Conservation (phyloP, 2,329 filamentous ascomycete genomes). For the Cytospora leucostoma region DNA sequence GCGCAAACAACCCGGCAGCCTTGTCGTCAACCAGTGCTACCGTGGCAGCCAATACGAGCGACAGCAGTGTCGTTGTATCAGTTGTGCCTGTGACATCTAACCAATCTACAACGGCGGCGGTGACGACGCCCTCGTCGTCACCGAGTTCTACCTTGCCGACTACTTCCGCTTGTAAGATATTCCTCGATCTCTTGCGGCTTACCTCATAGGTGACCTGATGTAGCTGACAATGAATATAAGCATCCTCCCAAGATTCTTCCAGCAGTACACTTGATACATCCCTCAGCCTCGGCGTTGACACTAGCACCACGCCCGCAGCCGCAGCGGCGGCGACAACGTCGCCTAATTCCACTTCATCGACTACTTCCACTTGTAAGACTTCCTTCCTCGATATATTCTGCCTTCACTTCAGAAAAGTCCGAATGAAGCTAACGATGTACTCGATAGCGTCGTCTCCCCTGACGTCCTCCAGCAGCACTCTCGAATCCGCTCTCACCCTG, state of each 20-base stretch:
- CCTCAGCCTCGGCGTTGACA: too few species aligned
- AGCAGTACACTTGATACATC: too few species aligned
- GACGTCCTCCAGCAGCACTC: conserved; percentile 25
- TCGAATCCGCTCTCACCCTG: conserved; percentile 35
- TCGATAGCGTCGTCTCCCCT: not conserved
- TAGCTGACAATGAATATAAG: not conserved
- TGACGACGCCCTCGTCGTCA: conserved; percentile 7
- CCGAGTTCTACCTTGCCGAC: not conserved
- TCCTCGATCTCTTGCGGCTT: not conserved
- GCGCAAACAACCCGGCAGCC: conserved; percentile 26
- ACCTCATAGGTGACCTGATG: not conserved
- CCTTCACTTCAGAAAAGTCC: not conserved
- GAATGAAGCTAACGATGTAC: not conserved
- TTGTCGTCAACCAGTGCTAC: conserved; percentile 21
- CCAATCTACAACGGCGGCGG: not conserved
- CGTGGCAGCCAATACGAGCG: conserved; percentile 4
- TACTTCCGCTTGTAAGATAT: not conserved
- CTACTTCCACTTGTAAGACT: not conserved
- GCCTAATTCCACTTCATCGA: not conserved
- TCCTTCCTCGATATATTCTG: not conserved
- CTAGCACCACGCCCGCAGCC: too few species aligned
- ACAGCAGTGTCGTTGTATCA: not conserved
- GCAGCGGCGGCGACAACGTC: not conserved
- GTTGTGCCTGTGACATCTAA: not conserved
- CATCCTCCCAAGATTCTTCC: too few species aligned